Evolutionary conservation across 2,329 filamentous ascomycete species (phyloP).

Genomic region (Scytalidium lignicola): DNA sequence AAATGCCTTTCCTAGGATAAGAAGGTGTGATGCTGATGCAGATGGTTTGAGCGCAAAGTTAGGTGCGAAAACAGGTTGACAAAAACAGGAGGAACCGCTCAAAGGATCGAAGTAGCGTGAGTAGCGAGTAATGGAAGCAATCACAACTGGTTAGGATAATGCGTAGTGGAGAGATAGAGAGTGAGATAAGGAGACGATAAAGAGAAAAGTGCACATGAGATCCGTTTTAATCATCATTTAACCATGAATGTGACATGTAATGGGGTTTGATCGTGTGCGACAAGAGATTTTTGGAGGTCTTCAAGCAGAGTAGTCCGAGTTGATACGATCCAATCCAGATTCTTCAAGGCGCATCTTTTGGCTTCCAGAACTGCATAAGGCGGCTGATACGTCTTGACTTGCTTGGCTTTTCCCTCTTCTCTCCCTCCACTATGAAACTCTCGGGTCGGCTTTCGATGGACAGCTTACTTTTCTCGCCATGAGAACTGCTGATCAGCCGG

Average conservation of each 20-base stretch:
- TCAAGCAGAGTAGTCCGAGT: neutral
- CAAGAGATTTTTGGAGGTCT: neutral
- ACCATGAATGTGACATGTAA: slow-evolving; percentile 17
- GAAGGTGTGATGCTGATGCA: slow-evolving; percentile 13
- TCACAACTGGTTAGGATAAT: slow-evolving; percentile 5
- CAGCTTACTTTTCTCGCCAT: slow-evolving; percentile 70
- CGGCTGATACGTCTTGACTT: slow-evolving; percentile 67
- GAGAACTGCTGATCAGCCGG: slow-evolving; percentile 68
- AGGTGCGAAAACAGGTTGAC: slow-evolving; percentile 9
- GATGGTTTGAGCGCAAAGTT: slow-evolving; percentile 8
- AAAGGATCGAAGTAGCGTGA: slow-evolving; percentile 17
- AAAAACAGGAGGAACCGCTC: slow-evolving; percentile 22
- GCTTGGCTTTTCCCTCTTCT: slow-evolving; percentile 55
- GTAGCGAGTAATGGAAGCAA: slow-evolving; percentile 12
- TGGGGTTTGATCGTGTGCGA: neutral
- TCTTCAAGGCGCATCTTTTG: slow-evolving; percentile 14
- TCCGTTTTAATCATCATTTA: slow-evolving; percentile 18
- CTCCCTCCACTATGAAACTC: slow-evolving; percentile 41
- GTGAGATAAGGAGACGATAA: slow-evolving; percentile 18
- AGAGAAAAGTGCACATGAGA: slow-evolving; percentile 18
- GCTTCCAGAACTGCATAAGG: slow-evolving; percentile 75
- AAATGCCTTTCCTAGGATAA: slow-evolving; percentile 17
- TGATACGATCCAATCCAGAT: slow-evolving; percentile 3
- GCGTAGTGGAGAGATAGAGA: slow-evolving; percentile 8
- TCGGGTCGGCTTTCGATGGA: slow-evolving; percentile 54